phyloP scores from a whole-genome alignment of 1,284 basidiomycete species.

The Heterobasidion occidentale region DNA sequence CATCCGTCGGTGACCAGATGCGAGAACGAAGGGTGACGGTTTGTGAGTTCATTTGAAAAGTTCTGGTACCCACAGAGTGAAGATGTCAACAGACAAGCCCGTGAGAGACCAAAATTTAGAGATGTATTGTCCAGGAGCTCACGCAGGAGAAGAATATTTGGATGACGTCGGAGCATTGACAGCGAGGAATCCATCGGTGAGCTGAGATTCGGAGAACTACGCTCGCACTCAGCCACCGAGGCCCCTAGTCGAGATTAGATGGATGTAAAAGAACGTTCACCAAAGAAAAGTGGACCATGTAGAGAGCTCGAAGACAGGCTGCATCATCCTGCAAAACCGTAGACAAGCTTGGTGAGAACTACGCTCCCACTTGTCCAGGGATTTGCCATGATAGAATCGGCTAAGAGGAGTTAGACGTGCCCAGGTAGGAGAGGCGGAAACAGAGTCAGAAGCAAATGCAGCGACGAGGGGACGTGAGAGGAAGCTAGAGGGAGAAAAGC shows the following conservation, averaged over 20 bases:
- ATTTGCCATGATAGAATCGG: slow-evolving; percentile 1
- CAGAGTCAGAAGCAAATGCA: neutral
- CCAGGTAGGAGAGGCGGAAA: neutral
- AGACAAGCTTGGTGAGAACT: slow-evolving; percentile 39
- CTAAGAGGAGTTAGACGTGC: neutral
- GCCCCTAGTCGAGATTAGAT: neutral
- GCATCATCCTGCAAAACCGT: slow-evolving; percentile 2
- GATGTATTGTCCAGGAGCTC: too few relatives aligned
- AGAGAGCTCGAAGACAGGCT: neutral
- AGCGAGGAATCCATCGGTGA: too few relatives aligned
- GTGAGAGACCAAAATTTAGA: too few relatives aligned
- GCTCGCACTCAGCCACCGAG: slow-evolving; percentile 21
- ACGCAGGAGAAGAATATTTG: too few relatives aligned
- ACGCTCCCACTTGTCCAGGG: slow-evolving; percentile 35
- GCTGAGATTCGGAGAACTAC: slow-evolving; percentile 24
- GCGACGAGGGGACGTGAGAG: neutral
- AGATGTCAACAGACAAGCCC: too few relatives aligned
- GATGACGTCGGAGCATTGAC: too few relatives aligned
- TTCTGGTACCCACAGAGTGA: too few relatives aligned
- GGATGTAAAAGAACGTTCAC: too few relatives aligned
- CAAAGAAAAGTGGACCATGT: neutral
- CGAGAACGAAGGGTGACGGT: too few relatives aligned
- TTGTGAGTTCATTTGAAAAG: too few relatives aligned
- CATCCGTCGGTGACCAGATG: too few relatives aligned
- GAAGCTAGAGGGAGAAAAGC: neutral